phyloP scores from a whole-genome alignment of 371 early-diverging fungal species.

The Apophysomyces variabilis region DNA sequence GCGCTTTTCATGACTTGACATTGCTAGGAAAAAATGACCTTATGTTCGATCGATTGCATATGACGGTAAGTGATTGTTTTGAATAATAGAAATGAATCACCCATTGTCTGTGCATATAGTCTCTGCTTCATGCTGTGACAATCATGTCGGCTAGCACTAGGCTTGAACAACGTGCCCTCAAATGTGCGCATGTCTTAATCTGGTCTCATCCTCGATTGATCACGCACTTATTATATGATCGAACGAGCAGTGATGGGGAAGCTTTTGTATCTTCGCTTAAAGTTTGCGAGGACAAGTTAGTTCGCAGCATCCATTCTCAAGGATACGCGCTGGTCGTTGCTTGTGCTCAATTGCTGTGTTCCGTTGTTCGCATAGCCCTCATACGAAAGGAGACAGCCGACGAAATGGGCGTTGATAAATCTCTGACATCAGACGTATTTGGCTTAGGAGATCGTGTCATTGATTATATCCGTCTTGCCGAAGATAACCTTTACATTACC shows the following conservation, averaged over 20 bases:
- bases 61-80: slow-evolving; percentile 22
- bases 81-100: background rate
- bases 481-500: background rate
- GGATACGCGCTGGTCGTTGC: slow-evolving; percentile 26
- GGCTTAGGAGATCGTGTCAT: background rate
- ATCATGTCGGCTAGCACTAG: background rate
- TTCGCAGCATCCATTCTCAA: slow-evolving; percentile 6
- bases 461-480: background rate
- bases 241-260: background rate
- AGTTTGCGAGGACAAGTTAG: slow-evolving; percentile 22
- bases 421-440: slow-evolving; percentile 5
- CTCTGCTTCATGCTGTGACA: slow-evolving; percentile 8
- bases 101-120: background rate
- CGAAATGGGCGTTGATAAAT: slow-evolving; percentile 25
- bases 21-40: slow-evolving; percentile 36
- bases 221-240: background rate
- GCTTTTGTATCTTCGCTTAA: slow-evolving; percentile 14
- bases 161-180: background rate
- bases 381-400: background rate
- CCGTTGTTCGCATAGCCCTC: slow-evolving; percentile 20
- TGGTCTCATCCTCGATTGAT: slow-evolving; percentile 1
- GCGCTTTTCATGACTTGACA: slow-evolving; percentile 37
- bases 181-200: slow-evolving; percentile 1
- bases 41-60: slow-evolving; percentile 33
- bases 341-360: slow-evolving; percentile 22